phyloP scores from a whole-genome alignment of 306 rosid genomes.

The Pyrus bretschneideri region DNA sequence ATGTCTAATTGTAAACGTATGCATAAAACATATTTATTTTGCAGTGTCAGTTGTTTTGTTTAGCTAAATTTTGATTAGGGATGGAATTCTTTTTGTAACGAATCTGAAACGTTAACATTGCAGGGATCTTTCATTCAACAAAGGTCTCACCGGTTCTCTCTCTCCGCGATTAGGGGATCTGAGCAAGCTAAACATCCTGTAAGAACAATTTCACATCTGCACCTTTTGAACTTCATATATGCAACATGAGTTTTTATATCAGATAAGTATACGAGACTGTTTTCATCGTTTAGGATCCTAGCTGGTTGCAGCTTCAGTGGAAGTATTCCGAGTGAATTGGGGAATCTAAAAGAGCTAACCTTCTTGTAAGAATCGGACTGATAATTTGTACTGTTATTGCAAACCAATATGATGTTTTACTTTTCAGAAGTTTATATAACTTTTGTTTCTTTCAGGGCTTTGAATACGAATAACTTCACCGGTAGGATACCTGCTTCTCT shows the following conservation, averaged over 20 bases:
- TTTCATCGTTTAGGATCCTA: conserved; percentile 58
- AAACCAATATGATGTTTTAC: not conserved
- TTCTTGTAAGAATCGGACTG: conserved; percentile 59
- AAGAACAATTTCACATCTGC: conserved; percentile 27
- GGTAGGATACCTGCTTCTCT: conserved; percentile 76
- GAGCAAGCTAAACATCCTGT: conserved; percentile 62
- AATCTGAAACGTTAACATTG: conserved; percentile 16
- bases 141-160: conserved; percentile 47
- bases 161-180: conserved; percentile 47
- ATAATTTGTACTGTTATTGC: not conserved
- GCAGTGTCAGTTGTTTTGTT: not conserved
- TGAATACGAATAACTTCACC: conserved; percentile 71
- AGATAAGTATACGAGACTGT: not conserved
- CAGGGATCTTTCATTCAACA: conserved; percentile 74
- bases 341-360: conserved; percentile 61
- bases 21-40: not conserved
- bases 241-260: not conserved
- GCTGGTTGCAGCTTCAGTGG: conserved; percentile 91
- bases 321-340: conserved; percentile 66
- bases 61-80: conserved; percentile 8
- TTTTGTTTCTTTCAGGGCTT: conserved; percentile 53
- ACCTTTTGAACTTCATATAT: not conserved
- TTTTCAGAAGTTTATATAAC: not conserved
- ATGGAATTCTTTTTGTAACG: not conserved
- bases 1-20: not conserved